phyloP scores from a whole-genome alignment of 2,329 filamentous ascomycete species.

The Aureobasidium sp. region DNA sequence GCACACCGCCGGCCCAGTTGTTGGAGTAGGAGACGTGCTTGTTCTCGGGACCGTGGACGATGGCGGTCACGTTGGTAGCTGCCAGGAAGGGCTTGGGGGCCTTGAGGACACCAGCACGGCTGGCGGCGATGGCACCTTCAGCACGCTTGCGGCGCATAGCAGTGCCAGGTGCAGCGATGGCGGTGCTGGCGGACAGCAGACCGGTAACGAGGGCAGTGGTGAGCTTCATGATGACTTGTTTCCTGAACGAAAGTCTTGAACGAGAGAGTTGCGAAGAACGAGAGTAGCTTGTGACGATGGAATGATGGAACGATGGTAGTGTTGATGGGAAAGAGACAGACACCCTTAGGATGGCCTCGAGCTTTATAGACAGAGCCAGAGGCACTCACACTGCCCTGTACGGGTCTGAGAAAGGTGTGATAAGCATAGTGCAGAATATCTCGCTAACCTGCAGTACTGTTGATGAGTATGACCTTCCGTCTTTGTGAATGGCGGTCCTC shows the following conservation, averaged over 20 bases:
- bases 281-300: not conserved
- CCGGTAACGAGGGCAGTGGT: conserved; percentile 29
- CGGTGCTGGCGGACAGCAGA: conserved; percentile 32
- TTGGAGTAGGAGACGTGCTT: conserved; percentile 41
- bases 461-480: not conserved
- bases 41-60: conserved; percentile 27
- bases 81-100: conserved; percentile 25
- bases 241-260: not conserved
- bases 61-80: conserved; percentile 18
- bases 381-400: no score
- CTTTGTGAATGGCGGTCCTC: not conserved
- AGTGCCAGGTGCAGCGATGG: conserved; percentile 39
- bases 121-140: conserved; percentile 10
- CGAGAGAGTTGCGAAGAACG: not conserved
- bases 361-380: not conserved
- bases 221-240: conserved; percentile 39
- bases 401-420: not conserved
- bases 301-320: not conserved
- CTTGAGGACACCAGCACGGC: conserved; percentile 24
- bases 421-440: not conserved
- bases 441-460: not conserved
- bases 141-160: conserved; percentile 30
- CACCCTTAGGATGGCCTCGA: not conserved
- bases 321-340: not conserved
- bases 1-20: conserved; percentile 54